Conservation (phyloP, 2,329 filamentous ascomycete genomes). For the Furcasterigmium sp. region DNA sequence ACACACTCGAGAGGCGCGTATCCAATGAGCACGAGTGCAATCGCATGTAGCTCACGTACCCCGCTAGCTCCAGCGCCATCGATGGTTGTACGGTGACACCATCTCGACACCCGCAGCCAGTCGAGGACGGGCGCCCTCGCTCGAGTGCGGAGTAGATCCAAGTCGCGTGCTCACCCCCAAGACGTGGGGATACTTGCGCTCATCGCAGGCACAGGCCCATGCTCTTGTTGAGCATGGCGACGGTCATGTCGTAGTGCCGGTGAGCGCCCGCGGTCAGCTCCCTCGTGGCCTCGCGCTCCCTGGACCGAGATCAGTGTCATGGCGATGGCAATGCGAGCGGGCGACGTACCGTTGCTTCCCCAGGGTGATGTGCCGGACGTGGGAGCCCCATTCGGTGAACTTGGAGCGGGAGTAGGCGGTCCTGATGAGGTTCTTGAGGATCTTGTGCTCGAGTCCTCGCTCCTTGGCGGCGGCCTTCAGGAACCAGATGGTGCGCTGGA, state of each 20-base stretch:
- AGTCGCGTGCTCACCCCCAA: neutral
- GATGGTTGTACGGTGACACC: neutral
- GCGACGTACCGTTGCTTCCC: neutral
- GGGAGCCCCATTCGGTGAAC: neutral
- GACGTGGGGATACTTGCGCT: slow-evolving; percentile 6
- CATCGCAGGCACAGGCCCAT: slow-evolving; percentile 62
- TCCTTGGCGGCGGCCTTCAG: slow-evolving; percentile 58
- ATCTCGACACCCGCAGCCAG: neutral
- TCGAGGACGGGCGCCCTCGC: too few species aligned
- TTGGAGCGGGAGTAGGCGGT: slow-evolving; percentile 33
- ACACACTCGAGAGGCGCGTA: too few species aligned
- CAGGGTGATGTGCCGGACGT: too few species aligned
- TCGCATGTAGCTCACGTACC: too few species aligned
- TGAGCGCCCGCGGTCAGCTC: slow-evolving; percentile 30
- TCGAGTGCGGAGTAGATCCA: too few species aligned
- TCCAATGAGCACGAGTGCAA: too few species aligned
- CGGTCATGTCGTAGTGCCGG: slow-evolving; percentile 61
- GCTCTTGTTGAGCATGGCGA: slow-evolving; percentile 68
- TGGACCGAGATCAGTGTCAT: too few species aligned
- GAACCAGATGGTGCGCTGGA: slow-evolving; percentile 66
- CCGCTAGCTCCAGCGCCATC: too few species aligned
- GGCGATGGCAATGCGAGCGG: too few species aligned
- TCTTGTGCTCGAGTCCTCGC: slow-evolving; percentile 64
- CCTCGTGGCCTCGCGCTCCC: slow-evolving; percentile 3
- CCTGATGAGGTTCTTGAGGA: slow-evolving; percentile 64